These are phyloP conservation scores for Ocimum tenuiflorum DNA, from an alignment of 257 asterid genomes.

Conservation along the genomic window DNA sequence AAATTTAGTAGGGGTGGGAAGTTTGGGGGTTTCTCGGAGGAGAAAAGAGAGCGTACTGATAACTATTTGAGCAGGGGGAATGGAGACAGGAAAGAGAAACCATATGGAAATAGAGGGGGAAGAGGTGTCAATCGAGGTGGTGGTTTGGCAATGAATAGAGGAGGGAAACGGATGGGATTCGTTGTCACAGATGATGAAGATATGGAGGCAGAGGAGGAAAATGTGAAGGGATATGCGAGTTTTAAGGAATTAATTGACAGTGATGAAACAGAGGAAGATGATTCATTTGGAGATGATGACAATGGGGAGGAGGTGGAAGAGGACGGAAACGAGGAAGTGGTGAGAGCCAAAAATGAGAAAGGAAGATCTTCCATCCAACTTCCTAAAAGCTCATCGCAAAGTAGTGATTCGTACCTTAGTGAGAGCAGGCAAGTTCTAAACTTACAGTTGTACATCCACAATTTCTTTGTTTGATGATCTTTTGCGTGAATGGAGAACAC, in stretches of 20 bases:
- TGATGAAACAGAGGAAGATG: constrained; percentile 47
- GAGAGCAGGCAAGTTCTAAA: constrained; percentile 58
- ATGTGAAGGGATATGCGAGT: constrained; percentile 36
- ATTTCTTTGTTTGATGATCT: background rate
- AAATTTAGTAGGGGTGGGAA: constrained; percentile 33
- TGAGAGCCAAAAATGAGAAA: constrained; percentile 25
- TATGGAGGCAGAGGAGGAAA: constrained; percentile 29
- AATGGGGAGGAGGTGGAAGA: constrained; percentile 24
- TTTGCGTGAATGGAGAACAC: background rate
- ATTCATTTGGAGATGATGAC: constrained; percentile 36
- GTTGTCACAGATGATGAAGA: constrained; percentile 42
- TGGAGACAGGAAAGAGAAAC: constrained; percentile 21
- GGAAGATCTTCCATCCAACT: constrained; percentile 8
- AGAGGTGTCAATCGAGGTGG: constrained; percentile 32
- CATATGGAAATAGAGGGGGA: constrained; percentile 26
- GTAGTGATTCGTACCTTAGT: constrained; percentile 66
- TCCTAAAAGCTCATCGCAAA: constrained; percentile 31
- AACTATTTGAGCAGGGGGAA: constrained; percentile 24
- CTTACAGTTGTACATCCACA: background rate
- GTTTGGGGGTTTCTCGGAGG: constrained; percentile 25
- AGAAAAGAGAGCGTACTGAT: constrained; percentile 15
- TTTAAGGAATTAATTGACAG: constrained; percentile 57
- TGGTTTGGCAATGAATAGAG: constrained; percentile 25
- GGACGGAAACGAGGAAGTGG: constrained; percentile 21
- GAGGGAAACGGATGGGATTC: constrained; percentile 22